Evolutionary conservation across 495 filamentous ascomycete genomes (phyloP).

Genomic region (Pyrenopolyporus hunteri): DNA sequence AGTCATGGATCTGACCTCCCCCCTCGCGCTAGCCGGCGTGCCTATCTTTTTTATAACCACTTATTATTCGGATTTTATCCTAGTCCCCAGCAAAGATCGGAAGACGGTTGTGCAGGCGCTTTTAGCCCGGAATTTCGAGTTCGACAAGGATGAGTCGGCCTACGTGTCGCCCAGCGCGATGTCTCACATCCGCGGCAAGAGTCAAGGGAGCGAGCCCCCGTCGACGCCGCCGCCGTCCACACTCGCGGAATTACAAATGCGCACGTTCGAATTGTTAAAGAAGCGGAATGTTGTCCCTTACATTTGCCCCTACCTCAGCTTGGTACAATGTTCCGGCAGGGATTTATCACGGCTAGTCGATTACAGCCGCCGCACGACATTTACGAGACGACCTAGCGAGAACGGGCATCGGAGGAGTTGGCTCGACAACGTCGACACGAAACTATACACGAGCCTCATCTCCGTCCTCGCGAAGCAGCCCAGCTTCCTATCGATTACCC

Average conservation of each 20-base stretch:
- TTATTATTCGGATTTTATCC: constrained; percentile 96
- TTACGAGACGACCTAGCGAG: constrained; percentile 33
- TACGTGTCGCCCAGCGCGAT: constrained; percentile 68
- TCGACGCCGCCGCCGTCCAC: constrained; percentile 78
- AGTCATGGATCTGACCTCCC: constrained; percentile 89
- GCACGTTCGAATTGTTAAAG: constrained; percentile 79
- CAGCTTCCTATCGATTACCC: constrained; percentile 82
- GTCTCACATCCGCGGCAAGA: constrained; percentile 56
- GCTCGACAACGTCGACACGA: constrained; percentile 62
- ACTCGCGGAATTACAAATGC: constrained; percentile 76
- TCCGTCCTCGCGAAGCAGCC: constrained; percentile 74
- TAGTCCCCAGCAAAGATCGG: constrained; percentile 79
- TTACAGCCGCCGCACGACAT: constrained; percentile 36
- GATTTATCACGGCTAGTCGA: constrained; percentile 44
- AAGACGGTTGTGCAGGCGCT: constrained; percentile 76
- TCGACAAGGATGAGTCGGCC: constrained; percentile 69
- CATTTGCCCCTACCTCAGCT: constrained; percentile 68
- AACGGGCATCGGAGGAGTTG: constrained; percentile 47
- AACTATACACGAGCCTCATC: constrained; percentile 69
- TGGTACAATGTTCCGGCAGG: constrained; percentile 82
- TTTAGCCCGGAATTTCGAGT: constrained; percentile 80
- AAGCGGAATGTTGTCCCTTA: constrained; percentile 74
- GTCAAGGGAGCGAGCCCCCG: constrained; percentile 59
- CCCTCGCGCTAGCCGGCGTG: constrained; percentile 88
- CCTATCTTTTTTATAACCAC: constrained; percentile 99